phyloP scores from a whole-genome alignment of 306 rosid genomes.

The Quercus rubra region DNA sequence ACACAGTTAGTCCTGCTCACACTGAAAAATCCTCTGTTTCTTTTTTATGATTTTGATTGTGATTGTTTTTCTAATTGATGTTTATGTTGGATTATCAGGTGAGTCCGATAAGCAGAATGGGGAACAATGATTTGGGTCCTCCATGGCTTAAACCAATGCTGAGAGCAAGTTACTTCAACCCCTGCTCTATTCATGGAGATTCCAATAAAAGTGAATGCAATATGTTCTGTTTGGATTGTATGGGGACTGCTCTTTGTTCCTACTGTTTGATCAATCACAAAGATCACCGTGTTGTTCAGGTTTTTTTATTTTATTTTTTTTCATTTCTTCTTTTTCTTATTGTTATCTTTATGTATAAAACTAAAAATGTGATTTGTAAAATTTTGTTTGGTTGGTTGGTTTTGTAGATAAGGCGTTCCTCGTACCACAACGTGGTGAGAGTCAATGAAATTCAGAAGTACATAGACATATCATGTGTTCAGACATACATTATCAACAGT shows the following conservation, averaged over 20 bases:
- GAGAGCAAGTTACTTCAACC: slow-evolving; percentile 24
- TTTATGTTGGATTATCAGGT: slow-evolving; percentile 14
- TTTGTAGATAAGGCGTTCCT: slow-evolving; percentile 43
- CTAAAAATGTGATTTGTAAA: not conserved
- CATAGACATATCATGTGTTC: slow-evolving; percentile 40
- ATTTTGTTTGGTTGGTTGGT: not conserved
- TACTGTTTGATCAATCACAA: slow-evolving; percentile 37
- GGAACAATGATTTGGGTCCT: slow-evolving; percentile 20
- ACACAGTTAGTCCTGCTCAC: not conserved
- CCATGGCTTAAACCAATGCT: slow-evolving; percentile 44
- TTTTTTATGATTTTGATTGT: not conserved
- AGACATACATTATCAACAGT: slow-evolving; percentile 48
- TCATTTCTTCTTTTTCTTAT: not conserved
- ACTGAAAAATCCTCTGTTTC: not conserved
- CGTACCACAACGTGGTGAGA: slow-evolving; percentile 53
- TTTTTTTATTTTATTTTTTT: not conserved
- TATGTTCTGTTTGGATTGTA: slow-evolving; percentile 49
- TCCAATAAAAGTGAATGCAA: slow-evolving; percentile 45
- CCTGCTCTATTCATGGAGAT: slow-evolving; percentile 32
- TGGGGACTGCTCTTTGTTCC: slow-evolving; percentile 32
- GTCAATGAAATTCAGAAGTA: slow-evolving; percentile 49
- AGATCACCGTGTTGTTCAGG: slow-evolving; percentile 44
- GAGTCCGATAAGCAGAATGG: slow-evolving; percentile 30
- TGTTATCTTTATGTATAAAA: too few species aligned
- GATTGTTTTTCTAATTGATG: not conserved